Percentiles rank a stretch among this genome's conserved stretches.
Evolutionary conservation across 371 early-diverging fungal species (phyloP).

Genomic region (Nematocida displodere): DNA sequence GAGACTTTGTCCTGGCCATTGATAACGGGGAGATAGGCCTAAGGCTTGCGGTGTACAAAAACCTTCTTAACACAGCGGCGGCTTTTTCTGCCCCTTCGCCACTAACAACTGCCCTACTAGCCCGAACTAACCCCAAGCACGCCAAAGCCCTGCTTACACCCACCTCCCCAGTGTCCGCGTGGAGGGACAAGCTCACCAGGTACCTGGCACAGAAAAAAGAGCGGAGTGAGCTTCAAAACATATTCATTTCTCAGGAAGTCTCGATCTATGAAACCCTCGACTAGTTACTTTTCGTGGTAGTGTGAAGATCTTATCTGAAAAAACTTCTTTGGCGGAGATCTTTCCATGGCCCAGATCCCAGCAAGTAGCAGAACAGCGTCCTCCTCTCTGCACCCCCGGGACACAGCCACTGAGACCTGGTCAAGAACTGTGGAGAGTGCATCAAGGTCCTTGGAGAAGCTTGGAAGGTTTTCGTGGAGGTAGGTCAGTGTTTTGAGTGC

Average conservation of each 20-base stretch:
- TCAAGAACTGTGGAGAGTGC: neutral
- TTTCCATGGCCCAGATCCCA: neutral
- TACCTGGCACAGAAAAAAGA: slow-evolving; percentile 24
- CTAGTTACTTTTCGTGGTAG: neutral
- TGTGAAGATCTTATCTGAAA: neutral
- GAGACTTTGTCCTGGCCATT: slow-evolving; percentile 24
- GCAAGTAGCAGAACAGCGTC: neutral
- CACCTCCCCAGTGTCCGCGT: neutral
- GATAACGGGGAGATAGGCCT: slow-evolving; percentile 19
- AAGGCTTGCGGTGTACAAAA: neutral
- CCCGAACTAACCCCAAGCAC: neutral
- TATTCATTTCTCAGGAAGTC: slow-evolving; percentile 43
- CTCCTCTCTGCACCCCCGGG: neutral
- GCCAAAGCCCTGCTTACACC: neutral
- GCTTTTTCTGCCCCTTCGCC: too few relatives aligned
- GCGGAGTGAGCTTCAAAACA: neutral
- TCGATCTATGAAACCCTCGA: slow-evolving; percentile 38
- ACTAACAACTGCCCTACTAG: neutral
- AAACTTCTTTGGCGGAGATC: neutral
- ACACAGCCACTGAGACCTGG: neutral
- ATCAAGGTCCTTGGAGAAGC: neutral
- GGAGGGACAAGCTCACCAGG: neutral
- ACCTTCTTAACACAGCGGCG: neutral
- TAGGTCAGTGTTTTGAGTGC: slow-evolving; percentile 20
- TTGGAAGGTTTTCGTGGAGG: slow-evolving; percentile 18